Evolutionary conservation across 352 stramenopile species (phyloP).

Genomic region (Phytophthora pisi): DNA sequence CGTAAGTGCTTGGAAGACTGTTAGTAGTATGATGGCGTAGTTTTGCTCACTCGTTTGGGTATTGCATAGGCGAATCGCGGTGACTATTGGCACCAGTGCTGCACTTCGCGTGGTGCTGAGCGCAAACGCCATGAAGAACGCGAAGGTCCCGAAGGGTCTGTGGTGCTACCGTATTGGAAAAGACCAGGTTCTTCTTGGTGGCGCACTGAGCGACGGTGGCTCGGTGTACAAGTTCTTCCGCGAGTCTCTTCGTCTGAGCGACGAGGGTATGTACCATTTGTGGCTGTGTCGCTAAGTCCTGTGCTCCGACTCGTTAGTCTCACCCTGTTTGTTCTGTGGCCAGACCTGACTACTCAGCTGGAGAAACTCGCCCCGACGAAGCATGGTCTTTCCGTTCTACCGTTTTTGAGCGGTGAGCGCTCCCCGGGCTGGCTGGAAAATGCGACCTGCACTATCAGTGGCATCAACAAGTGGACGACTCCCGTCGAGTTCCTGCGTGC

Average conservation of each 20-base stretch:
- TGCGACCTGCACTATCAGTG: constrained; percentile 90
- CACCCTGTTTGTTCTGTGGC: neutral
- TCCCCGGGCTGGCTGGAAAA: constrained; percentile 92
- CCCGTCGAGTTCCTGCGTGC: constrained; percentile 89
- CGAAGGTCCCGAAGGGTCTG: constrained; percentile 87
- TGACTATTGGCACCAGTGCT: constrained; percentile 95
- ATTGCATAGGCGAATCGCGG: constrained; percentile 79
- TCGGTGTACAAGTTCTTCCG: constrained; percentile 93
- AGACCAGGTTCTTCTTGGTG: constrained; percentile 90
- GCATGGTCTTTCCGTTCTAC: constrained; percentile 88
- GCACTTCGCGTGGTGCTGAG: constrained; percentile 91
- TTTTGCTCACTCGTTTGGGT: constrained; percentile 5
- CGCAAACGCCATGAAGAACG: constrained; percentile 45
- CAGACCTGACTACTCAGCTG: constrained; percentile 37
- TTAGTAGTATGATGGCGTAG: neutral
- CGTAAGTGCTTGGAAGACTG: constrained; percentile 41
- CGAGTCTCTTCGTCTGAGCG: constrained; percentile 65
- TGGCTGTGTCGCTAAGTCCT: neutral
- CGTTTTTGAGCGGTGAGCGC: constrained; percentile 93
- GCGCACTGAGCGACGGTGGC: constrained; percentile 96
- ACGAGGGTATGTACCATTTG: constrained; percentile 40
- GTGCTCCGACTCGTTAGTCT: neutral
- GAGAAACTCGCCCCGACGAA: constrained; percentile 57
- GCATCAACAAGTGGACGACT: constrained; percentile 92
- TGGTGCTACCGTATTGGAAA: constrained; percentile 95